Conservation (phyloP, 306 rosid species). For the Dalbergia cochinchinensis region DNA sequence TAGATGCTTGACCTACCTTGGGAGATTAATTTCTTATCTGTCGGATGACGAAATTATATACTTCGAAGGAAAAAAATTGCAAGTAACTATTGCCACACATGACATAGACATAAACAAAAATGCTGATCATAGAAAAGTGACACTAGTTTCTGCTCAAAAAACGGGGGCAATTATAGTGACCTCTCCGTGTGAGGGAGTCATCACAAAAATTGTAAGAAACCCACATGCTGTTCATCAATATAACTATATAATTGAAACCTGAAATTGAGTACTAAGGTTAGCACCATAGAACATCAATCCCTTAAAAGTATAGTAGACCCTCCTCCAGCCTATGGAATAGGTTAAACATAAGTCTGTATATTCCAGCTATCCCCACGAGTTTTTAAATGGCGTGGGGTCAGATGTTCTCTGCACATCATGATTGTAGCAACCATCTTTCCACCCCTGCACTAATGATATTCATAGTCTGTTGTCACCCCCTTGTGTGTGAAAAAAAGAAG, state of each 20-base stretch:
- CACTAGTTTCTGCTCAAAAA: background rate
- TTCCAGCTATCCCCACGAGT: slow-evolving; percentile 22
- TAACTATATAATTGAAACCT: slow-evolving; percentile 29
- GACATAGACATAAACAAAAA: background rate
- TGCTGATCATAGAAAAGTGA: background rate
- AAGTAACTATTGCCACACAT: background rate
- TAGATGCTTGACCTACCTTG: too few species aligned
- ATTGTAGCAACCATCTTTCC: slow-evolving; percentile 52
- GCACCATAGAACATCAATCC: slow-evolving; percentile 24
- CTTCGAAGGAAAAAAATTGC: too few species aligned
- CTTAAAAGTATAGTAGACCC: background rate
- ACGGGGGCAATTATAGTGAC: slow-evolving; percentile 10
- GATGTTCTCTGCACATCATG: slow-evolving; percentile 51
- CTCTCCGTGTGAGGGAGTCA: slow-evolving; percentile 17
- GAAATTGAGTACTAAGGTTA: slow-evolving; percentile 25
- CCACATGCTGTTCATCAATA: slow-evolving; percentile 21
- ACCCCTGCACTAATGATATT: slow-evolving; percentile 57
- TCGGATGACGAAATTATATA: too few species aligned
- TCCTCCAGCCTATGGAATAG: slow-evolving; percentile 11
- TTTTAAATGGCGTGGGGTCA: slow-evolving; percentile 51
- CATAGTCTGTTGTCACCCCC: slow-evolving; percentile 42
- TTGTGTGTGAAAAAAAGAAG: slow-evolving; percentile 35
- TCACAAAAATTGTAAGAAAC: background rate
- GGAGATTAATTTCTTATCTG: too few species aligned
- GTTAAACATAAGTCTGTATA: background rate